Conservation (phyloP, 2,329 filamentous ascomycete genomes). For the Lasiodiplodia theobromae region DNA sequence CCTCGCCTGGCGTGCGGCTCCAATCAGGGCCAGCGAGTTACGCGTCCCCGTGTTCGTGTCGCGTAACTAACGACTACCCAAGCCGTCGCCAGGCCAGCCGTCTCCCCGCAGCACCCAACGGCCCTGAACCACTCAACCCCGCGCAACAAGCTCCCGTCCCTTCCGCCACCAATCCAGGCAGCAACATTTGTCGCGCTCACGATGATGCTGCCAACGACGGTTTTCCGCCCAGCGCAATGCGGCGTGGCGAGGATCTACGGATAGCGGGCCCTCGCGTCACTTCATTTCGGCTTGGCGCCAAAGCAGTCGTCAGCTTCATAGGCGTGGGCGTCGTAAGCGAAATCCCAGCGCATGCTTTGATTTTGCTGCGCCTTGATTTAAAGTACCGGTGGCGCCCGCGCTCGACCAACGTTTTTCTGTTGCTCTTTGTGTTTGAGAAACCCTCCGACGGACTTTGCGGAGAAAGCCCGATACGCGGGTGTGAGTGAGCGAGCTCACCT, state of each 20-base stretch:
- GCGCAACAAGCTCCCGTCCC: neutral
- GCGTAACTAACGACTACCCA: neutral
- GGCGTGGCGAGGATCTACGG: conserved; percentile 14
- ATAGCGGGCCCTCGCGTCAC: conserved; percentile 21
- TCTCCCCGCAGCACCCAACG: neutral
- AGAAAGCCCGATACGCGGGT: conserved; percentile 23
- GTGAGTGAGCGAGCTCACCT: conserved; percentile 8
- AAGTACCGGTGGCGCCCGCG: conserved; percentile 2
- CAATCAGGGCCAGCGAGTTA: neutral
- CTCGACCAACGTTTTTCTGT: neutral
- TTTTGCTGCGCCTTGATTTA: conserved; percentile 1
- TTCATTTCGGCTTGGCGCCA: conserved; percentile 27
- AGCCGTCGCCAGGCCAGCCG: neutral
- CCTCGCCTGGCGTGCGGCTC: neutral
- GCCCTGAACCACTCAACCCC: neutral
- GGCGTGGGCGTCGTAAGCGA: conserved; percentile 25
- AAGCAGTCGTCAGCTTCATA: conserved; percentile 28
- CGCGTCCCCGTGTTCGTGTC: neutral
- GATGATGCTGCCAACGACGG: neutral
- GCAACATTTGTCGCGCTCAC: neutral
- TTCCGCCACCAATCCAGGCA: conserved; percentile 12
- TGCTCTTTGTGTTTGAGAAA: conserved; percentile 7
- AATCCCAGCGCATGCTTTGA: neutral
- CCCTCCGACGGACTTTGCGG: conserved; percentile 1
- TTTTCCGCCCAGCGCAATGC: neutral